These are phyloP conservation scores for Phytopythium oedochilum DNA, from an alignment of 352 stramenopile species.

Conservation along the genomic window DNA sequence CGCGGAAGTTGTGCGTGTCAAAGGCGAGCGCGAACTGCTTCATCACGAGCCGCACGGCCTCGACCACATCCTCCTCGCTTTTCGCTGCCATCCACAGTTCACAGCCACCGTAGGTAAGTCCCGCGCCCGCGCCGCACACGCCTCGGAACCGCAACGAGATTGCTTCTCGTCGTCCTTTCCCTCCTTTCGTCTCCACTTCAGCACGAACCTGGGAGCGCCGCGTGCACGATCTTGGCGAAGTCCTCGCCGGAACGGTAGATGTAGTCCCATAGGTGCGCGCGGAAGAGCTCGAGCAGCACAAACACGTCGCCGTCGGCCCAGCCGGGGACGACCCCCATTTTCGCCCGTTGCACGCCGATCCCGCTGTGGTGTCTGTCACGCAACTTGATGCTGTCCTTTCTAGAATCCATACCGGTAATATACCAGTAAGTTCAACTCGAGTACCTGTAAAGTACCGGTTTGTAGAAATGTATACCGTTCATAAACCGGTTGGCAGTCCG, in stretches of 20 bases:
- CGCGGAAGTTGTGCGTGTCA: slow-evolving; percentile 64
- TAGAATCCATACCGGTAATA: not conserved
- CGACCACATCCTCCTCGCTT: slow-evolving; percentile 24
- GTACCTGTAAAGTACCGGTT: not conserved
- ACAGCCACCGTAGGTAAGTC: too few relatives aligned
- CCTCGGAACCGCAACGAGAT: too few relatives aligned
- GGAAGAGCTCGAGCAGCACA: slow-evolving; percentile 44
- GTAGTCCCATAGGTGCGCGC: slow-evolving; percentile 47
- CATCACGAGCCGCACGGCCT: slow-evolving; percentile 51
- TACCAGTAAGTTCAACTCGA: not conserved
- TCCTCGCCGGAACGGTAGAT: slow-evolving; percentile 45
- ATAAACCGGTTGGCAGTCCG: not conserved
- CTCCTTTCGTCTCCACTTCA: too few relatives aligned
- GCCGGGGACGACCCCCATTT: slow-evolving; percentile 22
- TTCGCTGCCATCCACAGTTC: slow-evolving; percentile 19
- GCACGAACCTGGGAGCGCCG: slow-evolving; percentile 29
- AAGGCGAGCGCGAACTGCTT: slow-evolving; percentile 49
- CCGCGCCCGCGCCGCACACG: too few relatives aligned
- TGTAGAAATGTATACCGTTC: too few relatives aligned
- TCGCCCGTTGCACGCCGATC: slow-evolving; percentile 12
- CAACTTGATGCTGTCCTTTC: not conserved
- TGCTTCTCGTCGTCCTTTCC: too few relatives aligned
- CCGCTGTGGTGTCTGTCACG: not conserved
- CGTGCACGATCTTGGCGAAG: slow-evolving; percentile 37
- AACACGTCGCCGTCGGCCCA: slow-evolving; percentile 55